Evolutionary conservation across 2,329 filamentous ascomycete species (phyloP).

Genomic region (Orbilia oligospora): DNA sequence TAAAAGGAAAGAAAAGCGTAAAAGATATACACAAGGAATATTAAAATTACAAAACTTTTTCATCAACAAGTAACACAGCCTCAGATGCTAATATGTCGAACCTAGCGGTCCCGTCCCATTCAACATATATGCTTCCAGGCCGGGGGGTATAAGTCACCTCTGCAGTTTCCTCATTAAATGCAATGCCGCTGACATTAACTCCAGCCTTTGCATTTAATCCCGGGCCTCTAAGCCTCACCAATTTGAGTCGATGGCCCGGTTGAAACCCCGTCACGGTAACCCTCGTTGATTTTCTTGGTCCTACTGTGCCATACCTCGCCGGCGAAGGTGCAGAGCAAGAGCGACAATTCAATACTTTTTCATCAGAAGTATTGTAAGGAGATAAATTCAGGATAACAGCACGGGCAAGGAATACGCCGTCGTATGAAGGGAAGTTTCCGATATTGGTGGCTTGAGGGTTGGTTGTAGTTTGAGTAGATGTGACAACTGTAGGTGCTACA

Average conservation of each 20-base stretch:
- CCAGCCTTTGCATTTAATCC: constrained; percentile 54
- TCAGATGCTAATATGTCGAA: constrained; percentile 40
- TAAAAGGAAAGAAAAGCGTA: not conserved
- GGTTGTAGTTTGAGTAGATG: not conserved
- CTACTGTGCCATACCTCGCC: constrained; percentile 10
- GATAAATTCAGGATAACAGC: constrained; percentile 52
- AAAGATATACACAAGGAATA: not conserved
- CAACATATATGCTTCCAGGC: constrained; percentile 27
- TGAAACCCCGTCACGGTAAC: constrained; percentile 47
- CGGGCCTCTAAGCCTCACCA: constrained; percentile 37
- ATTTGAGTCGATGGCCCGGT: constrained; percentile 39
- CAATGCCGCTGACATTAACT: constrained; percentile 41
- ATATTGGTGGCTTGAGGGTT: constrained; percentile 2
- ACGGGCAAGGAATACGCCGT: constrained; percentile 44
- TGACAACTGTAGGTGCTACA: not conserved
- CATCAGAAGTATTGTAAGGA: constrained; percentile 47
- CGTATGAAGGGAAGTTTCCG: constrained; percentile 6
- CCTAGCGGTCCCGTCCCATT: constrained; percentile 17
- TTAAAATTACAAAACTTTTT: constrained; percentile 26
- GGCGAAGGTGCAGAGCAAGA: constrained; percentile 33
- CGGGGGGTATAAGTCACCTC: not conserved
- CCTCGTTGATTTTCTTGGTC: constrained; percentile 7
- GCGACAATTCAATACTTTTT: constrained; percentile 28
- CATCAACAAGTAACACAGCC: constrained; percentile 48
- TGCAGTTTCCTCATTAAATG: constrained; percentile 39